Evolutionary conservation across 768 basidiomycete genomes (phyloP), one percentile per base, ranked within the genome.

Genomic region (Amanita rubescens): DNA sequence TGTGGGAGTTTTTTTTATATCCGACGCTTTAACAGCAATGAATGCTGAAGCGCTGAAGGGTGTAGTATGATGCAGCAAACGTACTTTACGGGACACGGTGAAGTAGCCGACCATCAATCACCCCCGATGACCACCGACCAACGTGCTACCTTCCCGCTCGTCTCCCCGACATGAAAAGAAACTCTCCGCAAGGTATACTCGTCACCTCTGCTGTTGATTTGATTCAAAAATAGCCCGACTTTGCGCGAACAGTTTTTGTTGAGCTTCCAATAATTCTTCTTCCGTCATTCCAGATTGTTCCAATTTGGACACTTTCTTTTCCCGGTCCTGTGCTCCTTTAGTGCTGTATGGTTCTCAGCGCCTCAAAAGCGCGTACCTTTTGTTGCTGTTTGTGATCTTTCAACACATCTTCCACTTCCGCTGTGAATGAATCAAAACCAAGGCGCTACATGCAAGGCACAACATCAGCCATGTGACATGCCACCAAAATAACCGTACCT

Each of bases 331-430:
- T n/a, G 82, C 62, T 94, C 92, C 84, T 94, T n/a, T n/a, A n/a
- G n/a, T n/a, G n/a, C n/a, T n/a, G n/a, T n/a, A n/a, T n/a, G n/a
- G n/a, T n/a, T n/a, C n/a, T n/a, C n/a, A n/a, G n/a, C n/a, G n/a
- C n/a, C n/a, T n/a, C n/a, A n/a, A n/a, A n/a, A n/a, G 27, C 27
- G 5, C 78, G 38, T 53, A 90, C 95, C 80, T 95, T 97, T 68
- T 88, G 86, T 58, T 92, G 87, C 63, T 95, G 90, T 63, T 97
- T 98, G 71, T 96, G 94, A 60, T 96, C 95, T 67, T 94, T 91
- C 59, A 96, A 73, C 7, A 96, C 93, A 62, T 90, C 91, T 64
- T 95, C 86, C 0, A 97, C 91, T 63, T 97, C 94, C 4, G 83
- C 69, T 14, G 89, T 88, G 67, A 95, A 96, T 32, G 84, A 79